phyloP scores from a whole-genome alignment of 352 stramenopile genomes.

The Vaucheria bursata region DNA sequence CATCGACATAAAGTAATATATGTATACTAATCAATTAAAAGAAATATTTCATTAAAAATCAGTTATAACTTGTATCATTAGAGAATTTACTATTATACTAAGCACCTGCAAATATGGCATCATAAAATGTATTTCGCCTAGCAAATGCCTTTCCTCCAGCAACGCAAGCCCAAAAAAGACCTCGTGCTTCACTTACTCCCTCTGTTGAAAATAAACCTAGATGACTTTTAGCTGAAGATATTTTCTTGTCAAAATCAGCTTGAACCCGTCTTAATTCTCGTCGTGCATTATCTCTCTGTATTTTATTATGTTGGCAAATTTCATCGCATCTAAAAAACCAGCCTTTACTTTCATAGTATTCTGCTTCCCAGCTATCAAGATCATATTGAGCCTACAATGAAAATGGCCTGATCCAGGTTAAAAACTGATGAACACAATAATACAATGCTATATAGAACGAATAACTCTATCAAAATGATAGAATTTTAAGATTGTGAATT shows the following conservation, averaged over 20 bases:
- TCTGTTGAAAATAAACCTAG: conserved; percentile 21
- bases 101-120: conserved; percentile 23
- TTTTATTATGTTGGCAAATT: conserved; percentile 13
- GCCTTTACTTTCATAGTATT: conserved; percentile 18
- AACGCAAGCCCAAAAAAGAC: conserved; percentile 30
- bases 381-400: conserved; percentile 11
- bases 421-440: too few species aligned
- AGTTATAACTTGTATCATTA: too few species aligned
- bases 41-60: too few species aligned
- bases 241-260: background rate
- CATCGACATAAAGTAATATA: too few species aligned
- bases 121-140: conserved; percentile 20
- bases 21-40: too few species aligned
- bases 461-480: too few species aligned
- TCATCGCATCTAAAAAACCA: conserved; percentile 30
- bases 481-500: too few species aligned
- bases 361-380: background rate
- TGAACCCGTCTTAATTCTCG: background rate
- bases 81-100: too few species aligned
- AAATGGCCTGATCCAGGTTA: too few species aligned
- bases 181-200: conserved; percentile 20
- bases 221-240: background rate
- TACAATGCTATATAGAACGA: background rate
- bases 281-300: conserved; percentile 1
- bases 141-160: conserved; percentile 25